These are phyloP conservation scores for Juglanconis oblonga DNA, from an alignment of 2,329 filamentous ascomycete species.

Conservation along the genomic window DNA sequence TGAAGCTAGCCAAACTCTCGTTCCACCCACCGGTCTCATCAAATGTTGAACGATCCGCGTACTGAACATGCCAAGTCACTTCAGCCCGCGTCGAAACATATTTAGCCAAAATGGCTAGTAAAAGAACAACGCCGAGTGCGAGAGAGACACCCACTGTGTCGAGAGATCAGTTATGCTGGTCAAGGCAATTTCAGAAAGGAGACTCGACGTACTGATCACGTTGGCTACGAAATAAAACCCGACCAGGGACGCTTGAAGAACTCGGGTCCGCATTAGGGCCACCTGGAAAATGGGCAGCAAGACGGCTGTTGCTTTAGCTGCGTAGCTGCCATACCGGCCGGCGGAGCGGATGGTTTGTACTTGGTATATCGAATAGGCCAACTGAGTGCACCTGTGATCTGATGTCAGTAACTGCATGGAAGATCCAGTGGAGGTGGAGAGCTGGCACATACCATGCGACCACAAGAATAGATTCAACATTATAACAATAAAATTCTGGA, in stretches of 20 bases:
- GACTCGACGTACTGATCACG: constrained; percentile 32
- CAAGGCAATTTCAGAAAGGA: too few species aligned
- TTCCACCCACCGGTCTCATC: constrained; percentile 9
- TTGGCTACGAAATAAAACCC: constrained; percentile 35
- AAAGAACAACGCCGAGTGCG: constrained; percentile 32
- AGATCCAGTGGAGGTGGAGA: background rate
- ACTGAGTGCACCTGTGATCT: constrained; percentile 31
- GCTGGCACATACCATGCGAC: constrained; percentile 39
- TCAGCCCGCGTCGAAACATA: constrained; percentile 37
- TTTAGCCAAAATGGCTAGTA: constrained; percentile 37
- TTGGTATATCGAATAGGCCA: constrained; percentile 35
- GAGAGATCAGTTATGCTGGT: background rate
- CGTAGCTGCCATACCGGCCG: constrained; percentile 22
- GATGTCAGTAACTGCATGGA: background rate
- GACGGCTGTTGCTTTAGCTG: constrained; percentile 34
- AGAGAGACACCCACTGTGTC: constrained; percentile 37
- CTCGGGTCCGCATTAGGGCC: constrained; percentile 28
- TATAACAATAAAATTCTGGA: constrained; percentile 50
- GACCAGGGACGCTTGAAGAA: constrained; percentile 26
- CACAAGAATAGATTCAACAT: constrained; percentile 44
- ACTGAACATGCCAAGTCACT: constrained; percentile 30
- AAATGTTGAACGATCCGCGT: constrained; percentile 23
- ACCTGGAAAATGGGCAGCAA: constrained; percentile 34
- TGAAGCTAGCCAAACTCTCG: constrained; percentile 17
- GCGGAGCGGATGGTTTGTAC: constrained; percentile 23